Evolutionary conservation across 2,329 filamentous ascomycete genomes (phyloP).

Genomic region (Calonectria crousiana): DNA sequence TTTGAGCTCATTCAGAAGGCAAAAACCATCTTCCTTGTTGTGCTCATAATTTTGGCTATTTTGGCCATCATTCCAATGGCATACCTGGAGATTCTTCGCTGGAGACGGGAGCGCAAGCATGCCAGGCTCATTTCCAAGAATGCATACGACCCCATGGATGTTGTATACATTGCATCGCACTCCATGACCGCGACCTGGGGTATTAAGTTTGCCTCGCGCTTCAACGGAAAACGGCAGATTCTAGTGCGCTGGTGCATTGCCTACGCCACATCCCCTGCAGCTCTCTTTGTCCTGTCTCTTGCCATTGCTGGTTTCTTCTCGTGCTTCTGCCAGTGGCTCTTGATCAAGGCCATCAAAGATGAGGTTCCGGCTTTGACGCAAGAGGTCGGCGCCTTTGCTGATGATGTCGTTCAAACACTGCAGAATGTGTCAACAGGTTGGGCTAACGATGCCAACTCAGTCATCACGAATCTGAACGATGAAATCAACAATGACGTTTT

Average conservation of each 20-base stretch:
- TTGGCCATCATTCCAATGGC: conserved; percentile 83
- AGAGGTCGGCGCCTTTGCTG: conserved; percentile 83
- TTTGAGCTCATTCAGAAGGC: conserved; percentile 75
- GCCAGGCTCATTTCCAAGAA: conserved; percentile 74
- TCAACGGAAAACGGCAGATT: conserved; percentile 75
- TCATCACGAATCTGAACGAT: conserved; percentile 76
- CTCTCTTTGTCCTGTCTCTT: conserved; percentile 87
- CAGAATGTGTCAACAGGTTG: conserved; percentile 80
- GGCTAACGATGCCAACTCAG: conserved; percentile 81
- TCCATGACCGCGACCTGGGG: conserved; percentile 81
- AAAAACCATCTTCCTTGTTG: conserved; percentile 80
- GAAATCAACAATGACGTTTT: conserved; percentile 89
- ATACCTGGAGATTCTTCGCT: conserved; percentile 83
- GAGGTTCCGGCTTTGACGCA: conserved; percentile 80
- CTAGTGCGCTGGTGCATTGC: conserved; percentile 86
- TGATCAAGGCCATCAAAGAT: conserved; percentile 80
- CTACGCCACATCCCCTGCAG: conserved; percentile 87
- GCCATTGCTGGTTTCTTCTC: conserved; percentile 85
- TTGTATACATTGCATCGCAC: conserved; percentile 87
- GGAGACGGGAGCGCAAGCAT: conserved; percentile 78
- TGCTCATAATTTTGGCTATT: conserved; percentile 78
- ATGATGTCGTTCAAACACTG: conserved; percentile 79
- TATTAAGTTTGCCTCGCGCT: conserved; percentile 75
- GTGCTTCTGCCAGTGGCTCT: conserved; percentile 83
- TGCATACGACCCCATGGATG: conserved; percentile 84